These are phyloP conservation scores for Coix lacrymajobi DNA, from an alignment of 176 grass and related monocot genomes.

Conservation along the genomic window DNA sequence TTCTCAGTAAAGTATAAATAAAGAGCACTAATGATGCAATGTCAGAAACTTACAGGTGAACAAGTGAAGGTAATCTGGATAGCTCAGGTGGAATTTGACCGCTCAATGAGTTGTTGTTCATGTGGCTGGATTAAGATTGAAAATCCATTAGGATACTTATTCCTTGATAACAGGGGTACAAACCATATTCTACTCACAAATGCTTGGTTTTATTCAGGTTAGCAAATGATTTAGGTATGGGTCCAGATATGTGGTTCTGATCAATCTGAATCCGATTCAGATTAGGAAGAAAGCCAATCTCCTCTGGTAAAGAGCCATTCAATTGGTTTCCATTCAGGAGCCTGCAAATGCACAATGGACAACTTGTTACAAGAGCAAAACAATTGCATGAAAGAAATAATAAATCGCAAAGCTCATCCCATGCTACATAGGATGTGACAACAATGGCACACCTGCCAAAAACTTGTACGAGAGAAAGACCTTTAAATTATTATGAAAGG, in stretches of 20 bases:
- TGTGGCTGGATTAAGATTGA: conserved; percentile 61
- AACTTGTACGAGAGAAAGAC: conserved; percentile 3
- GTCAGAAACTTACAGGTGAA: conserved; percentile 83
- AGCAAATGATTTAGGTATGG: conserved; percentile 83
- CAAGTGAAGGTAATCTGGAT: conserved; percentile 72
- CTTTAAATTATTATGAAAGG: background rate
- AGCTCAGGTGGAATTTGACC: conserved; percentile 89
- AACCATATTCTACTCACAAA: conserved; percentile 72
- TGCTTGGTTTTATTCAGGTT: conserved; percentile 86
- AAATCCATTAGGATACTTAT: conserved; percentile 21
- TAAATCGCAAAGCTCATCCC: background rate
- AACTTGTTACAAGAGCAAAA: background rate
- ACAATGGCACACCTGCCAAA: background rate
- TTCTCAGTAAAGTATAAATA: conserved; percentile 23
- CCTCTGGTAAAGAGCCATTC: conserved; percentile 71
- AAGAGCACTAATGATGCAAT: conserved; percentile 9
- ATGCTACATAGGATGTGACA: background rate
- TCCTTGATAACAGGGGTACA: conserved; percentile 6
- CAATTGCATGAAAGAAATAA: background rate
- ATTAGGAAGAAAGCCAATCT: conserved; percentile 77
- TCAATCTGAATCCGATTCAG: conserved; percentile 93
- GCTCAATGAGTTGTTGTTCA: conserved; percentile 99
- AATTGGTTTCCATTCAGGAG: conserved; percentile 80
- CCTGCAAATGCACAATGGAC: conserved; percentile 39
- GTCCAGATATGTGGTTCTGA: conserved; percentile 80